These are phyloP conservation scores for Jaltomata sinuosa DNA, from an alignment of 257 asterid species.

Conservation along the genomic window DNA sequence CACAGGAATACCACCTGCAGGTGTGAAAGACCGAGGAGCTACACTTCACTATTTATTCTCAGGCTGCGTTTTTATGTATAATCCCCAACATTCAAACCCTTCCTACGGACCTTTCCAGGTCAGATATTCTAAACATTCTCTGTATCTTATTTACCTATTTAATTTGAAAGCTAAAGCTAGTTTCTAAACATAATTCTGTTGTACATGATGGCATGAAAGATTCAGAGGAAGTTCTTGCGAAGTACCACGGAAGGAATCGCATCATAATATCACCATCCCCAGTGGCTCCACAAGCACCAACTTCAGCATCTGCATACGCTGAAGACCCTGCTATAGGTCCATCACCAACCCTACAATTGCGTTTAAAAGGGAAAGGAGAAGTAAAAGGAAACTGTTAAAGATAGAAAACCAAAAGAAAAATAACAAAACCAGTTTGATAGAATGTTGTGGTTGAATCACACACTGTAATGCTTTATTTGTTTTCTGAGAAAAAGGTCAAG, in stretches of 20 bases:
- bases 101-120: background rate
- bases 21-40: background rate
- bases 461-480: background rate
- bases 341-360: conserved; percentile 66
- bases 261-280: conserved; percentile 99
- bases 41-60: background rate
- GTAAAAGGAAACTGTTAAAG: background rate
- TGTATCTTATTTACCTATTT: background rate
- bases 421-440: background rate
- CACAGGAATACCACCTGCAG: background rate
- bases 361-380: background rate
- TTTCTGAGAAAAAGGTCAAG: background rate
- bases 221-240: background rate
- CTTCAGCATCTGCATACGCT: conserved; percentile 82
- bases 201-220: background rate
- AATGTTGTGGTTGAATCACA: background rate
- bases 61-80: background rate
- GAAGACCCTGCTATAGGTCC: conserved; percentile 97
- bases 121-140: background rate
- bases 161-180: background rate
- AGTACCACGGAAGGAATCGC: conserved; percentile 98
- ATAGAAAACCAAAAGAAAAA: background rate
- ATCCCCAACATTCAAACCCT: background rate
- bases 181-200: background rate
- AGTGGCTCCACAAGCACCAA: conserved; percentile 96